Conservation (phyloP, 2,329 filamentous ascomycete genomes). For the Lachnellula hyalina region DNA sequence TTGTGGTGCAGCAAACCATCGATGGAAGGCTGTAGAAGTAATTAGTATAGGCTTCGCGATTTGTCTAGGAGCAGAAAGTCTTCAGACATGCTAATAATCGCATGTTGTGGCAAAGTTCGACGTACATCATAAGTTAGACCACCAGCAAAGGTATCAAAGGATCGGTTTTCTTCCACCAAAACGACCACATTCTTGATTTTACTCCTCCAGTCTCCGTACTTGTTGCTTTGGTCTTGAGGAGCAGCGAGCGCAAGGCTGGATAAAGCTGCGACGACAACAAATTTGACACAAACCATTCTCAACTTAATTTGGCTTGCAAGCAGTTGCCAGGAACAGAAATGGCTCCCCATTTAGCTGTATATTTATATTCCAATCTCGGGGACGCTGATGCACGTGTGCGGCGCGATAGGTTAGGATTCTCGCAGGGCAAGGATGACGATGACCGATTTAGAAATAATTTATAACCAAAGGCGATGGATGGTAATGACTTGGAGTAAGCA, state of each 20-base stretch:
- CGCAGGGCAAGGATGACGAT: too few relatives aligned
- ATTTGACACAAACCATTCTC: constrained; percentile 12
- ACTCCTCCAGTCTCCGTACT: constrained; percentile 24
- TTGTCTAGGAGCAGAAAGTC: too few relatives aligned
- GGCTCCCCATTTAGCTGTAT: constrained; percentile 1
- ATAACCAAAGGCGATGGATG: too few relatives aligned
- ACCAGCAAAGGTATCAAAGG: constrained; percentile 36
- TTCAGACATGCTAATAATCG: too few relatives aligned
- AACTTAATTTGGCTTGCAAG: not conserved
- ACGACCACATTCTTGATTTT: constrained; percentile 46
- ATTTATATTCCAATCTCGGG: not conserved
- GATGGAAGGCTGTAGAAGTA: constrained; percentile 21
- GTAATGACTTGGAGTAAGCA: too few relatives aligned
- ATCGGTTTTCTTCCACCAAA: constrained; percentile 39
- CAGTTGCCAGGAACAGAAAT: not conserved
- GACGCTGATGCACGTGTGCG: constrained; percentile 4
- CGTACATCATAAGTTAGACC: constrained; percentile 33
- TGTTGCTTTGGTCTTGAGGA: constrained; percentile 7
- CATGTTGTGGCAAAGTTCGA: too few relatives aligned
- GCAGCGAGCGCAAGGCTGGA: constrained; percentile 18
- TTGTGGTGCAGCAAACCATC: constrained; percentile 33
- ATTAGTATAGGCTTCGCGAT: too few relatives aligned
- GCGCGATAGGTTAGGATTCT: constrained; percentile 6
- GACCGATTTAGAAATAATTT: too few relatives aligned
- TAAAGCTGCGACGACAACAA: constrained; percentile 12